phyloP scores from a whole-genome alignment of 2,329 filamentous ascomycete species.

The Exophiala xenobiotica region DNA sequence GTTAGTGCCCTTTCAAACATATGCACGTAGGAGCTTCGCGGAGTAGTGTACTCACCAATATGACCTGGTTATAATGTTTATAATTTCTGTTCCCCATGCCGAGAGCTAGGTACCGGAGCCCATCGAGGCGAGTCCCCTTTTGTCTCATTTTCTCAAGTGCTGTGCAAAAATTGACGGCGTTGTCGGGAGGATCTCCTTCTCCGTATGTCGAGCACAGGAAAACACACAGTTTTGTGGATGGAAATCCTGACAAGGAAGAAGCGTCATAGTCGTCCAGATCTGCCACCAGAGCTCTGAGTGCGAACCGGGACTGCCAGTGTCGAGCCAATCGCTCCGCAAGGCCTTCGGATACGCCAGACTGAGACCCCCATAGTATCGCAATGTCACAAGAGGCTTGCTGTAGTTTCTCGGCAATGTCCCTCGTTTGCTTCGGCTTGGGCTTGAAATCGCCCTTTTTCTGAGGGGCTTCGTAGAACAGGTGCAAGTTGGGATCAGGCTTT shows the following conservation, averaged over 20 bases:
- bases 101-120: slow-evolving; percentile 75
- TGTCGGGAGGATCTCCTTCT: slow-evolving; percentile 92
- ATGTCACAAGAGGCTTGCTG: slow-evolving; percentile 60
- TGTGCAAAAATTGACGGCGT: slow-evolving; percentile 84
- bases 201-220: slow-evolving; percentile 95
- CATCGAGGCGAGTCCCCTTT: slow-evolving; percentile 53
- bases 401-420: slow-evolving; percentile 48
- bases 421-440: not conserved
- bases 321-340: slow-evolving; percentile 22
- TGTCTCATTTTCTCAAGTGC: slow-evolving; percentile 68
- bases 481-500: slow-evolving; percentile 49
- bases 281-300: slow-evolving; percentile 87
- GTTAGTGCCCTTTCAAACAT: not conserved
- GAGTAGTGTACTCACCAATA: slow-evolving; percentile 72
- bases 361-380: slow-evolving; percentile 30
- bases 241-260: slow-evolving; percentile 76
- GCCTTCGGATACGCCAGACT: slow-evolving; percentile 24
- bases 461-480: slow-evolving; percentile 52
- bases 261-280: slow-evolving; percentile 93
- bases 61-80: slow-evolving; percentile 94
- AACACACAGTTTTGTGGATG: slow-evolving; percentile 77
- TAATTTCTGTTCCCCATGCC: slow-evolving; percentile 95
- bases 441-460: slow-evolving; percentile 40
- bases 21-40: not conserved
- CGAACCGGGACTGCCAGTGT: slow-evolving; percentile 58